phyloP scores from a whole-genome alignment of 2,329 filamentous ascomycete genomes.

The Verticillium alfalfae region DNA sequence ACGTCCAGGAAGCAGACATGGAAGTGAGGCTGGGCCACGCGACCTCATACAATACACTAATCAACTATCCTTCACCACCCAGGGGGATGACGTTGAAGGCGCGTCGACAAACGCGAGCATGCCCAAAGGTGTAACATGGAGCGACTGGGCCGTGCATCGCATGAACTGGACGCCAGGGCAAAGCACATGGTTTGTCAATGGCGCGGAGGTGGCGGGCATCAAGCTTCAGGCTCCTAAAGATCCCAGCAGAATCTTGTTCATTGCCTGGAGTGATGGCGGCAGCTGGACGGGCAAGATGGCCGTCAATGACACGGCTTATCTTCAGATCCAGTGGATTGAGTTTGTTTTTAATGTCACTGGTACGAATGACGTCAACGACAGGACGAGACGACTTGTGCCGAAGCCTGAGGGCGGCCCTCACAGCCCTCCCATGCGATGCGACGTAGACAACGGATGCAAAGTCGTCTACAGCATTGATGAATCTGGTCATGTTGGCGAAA shows the following conservation, averaged over 20 bases:
- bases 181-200: conserved; percentile 53
- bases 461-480: conserved; percentile 28
- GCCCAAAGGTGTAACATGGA: conserved; percentile 38
- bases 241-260: conserved; percentile 47
- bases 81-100: conserved; percentile 34
- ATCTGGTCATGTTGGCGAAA: conserved; percentile 26
- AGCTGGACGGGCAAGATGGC: conserved; percentile 56
- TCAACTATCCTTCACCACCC: conserved; percentile 45
- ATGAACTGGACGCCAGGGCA: conserved; percentile 52
- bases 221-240: conserved; percentile 50
- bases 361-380: not conserved
- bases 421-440: conserved; percentile 4
- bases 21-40: conserved; percentile 43
- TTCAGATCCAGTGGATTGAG: conserved; percentile 60
- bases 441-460: conserved; percentile 11
- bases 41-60: conserved; percentile 52
- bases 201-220: conserved; percentile 42
- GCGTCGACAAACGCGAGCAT: conserved; percentile 43
- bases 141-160: conserved; percentile 52
- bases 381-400: not conserved
- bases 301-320: conserved; percentile 38
- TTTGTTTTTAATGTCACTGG: conserved; percentile 46
- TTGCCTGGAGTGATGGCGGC: conserved; percentile 57
- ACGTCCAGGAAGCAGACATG: conserved; percentile 46
- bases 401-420: conserved; percentile 1